These are phyloP conservation scores for Pseudocercospora pini-densiflorae DNA, from an alignment of 2,329 filamentous ascomycete species.

Conservation along the genomic window DNA sequence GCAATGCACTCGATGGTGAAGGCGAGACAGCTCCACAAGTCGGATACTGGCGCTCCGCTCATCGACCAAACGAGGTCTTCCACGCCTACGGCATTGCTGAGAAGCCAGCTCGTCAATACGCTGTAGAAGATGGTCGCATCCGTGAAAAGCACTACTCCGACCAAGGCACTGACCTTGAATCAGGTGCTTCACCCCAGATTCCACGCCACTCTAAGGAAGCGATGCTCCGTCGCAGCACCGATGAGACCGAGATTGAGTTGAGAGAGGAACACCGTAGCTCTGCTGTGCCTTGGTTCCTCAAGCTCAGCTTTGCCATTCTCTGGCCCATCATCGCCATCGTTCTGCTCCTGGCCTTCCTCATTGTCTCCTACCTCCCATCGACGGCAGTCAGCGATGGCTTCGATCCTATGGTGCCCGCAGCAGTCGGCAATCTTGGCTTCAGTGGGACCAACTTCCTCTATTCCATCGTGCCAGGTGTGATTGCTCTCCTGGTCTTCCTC, in stretches of 20 bases:
- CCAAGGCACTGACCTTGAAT: conserved; percentile 40
- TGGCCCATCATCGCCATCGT: conserved; percentile 66
- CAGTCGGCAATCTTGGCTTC: conserved; percentile 61
- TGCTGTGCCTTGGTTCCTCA: conserved; percentile 73
- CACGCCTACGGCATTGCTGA: conserved; percentile 76
- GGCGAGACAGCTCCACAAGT: conserved; percentile 65
- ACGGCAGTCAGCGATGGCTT: conserved; percentile 72
- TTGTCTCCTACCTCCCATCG: conserved; percentile 75
- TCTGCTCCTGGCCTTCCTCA: conserved; percentile 71
- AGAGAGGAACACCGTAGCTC: conserved; percentile 15
- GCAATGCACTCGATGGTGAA: conserved; percentile 70
- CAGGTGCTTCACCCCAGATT: conserved; percentile 19
- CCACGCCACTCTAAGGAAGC: conserved; percentile 51
- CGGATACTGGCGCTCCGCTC: conserved; percentile 82
- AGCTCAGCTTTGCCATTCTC: conserved; percentile 66
- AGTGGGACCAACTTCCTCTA: conserved; percentile 89
- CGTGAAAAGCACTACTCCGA: conserved; percentile 48
- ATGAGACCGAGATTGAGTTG: background rate
- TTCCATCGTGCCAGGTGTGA: conserved; percentile 70
- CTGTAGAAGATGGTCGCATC: conserved; percentile 53
- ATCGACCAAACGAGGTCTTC: conserved; percentile 69
- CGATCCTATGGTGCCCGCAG: conserved; percentile 65
- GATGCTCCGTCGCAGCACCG: conserved; percentile 30
- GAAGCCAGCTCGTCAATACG: conserved; percentile 56
- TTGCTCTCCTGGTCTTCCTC: conserved; percentile 71